Percentiles rank a stretch among this genome's conserved stretches.
These are phyloP conservation scores for Globisporangium acanthophoron DNA, from an alignment of 352 stramenopile genomes.

Conservation along the genomic window DNA sequence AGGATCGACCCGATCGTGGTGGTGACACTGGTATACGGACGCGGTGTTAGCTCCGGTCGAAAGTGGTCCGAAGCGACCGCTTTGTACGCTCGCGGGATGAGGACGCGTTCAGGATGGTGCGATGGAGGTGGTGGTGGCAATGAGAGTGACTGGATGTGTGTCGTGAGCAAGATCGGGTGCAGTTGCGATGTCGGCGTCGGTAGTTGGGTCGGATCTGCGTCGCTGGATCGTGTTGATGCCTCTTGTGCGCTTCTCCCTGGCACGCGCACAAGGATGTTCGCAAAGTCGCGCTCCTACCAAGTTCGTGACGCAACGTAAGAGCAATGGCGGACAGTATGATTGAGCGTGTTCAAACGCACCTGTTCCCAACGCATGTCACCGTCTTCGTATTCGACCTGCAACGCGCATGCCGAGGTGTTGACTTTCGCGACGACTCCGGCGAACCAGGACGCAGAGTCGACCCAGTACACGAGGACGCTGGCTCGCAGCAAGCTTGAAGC, in stretches of 20 bases:
- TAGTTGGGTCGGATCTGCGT: no score
- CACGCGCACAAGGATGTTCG: conserved; percentile 25
- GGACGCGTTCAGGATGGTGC: conserved; percentile 11
- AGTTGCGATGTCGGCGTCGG: neutral
- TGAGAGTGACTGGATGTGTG: neutral
- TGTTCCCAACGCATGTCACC: conserved; percentile 41
- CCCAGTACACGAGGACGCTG: conserved; percentile 35
- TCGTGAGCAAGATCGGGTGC: neutral
- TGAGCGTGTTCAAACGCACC: conserved; percentile 6
- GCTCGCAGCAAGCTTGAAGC: neutral
- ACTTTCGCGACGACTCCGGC: conserved; percentile 21
- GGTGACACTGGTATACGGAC: conserved; percentile 25
- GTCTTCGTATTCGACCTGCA: conserved; percentile 47
- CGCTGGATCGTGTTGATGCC: neutral
- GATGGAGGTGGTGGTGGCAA: conserved; percentile 4
- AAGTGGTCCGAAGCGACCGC: conserved; percentile 28
- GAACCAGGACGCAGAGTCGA: conserved; percentile 35
- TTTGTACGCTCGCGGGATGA: conserved; percentile 33
- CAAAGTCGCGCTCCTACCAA: conserved; percentile 24
- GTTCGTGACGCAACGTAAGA: neutral
- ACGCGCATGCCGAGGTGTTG: conserved; percentile 2
- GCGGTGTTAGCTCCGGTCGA: conserved; percentile 27
- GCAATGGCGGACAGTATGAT: neutral
- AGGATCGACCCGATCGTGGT: conserved; percentile 32
- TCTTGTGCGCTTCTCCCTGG: neutral